These are phyloP conservation scores for Logfia minima DNA, from an alignment of 129 eudicot genomes.

Conservation along the genomic window DNA sequence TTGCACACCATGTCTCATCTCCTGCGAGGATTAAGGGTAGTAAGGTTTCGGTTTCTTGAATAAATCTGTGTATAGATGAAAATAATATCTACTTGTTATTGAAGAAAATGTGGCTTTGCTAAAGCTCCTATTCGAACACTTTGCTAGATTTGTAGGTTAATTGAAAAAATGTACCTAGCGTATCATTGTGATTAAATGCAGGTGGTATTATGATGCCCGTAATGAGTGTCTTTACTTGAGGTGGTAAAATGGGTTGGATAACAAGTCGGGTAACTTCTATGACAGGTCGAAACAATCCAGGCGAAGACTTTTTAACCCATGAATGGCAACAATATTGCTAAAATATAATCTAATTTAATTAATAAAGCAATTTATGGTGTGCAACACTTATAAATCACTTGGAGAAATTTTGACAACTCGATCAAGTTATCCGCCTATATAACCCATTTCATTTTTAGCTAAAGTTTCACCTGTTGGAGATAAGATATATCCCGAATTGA, in stretches of 20 bases:
- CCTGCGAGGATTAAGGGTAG: slow-evolving; percentile 41
- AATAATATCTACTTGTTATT: slow-evolving; percentile 25
- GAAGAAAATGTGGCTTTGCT: slow-evolving; percentile 19
- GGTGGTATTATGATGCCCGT: slow-evolving; percentile 11
- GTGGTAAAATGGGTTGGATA: not conserved
- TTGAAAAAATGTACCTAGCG: slow-evolving; percentile 10
- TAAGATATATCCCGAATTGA: too few relatives aligned
- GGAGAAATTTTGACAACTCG: too few relatives aligned
- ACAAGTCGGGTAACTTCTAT: not conserved
- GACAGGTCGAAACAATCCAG: not conserved
- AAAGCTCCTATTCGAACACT: not conserved
- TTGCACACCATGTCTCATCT: slow-evolving; percentile 34
- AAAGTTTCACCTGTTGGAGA: too few relatives aligned
- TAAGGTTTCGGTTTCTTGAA: slow-evolving; percentile 31
- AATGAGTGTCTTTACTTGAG: not conserved
- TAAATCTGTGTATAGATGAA: slow-evolving; percentile 39
- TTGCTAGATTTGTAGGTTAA: slow-evolving; percentile 15
- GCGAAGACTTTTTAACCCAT: not conserved
- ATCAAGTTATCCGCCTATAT: too few relatives aligned
- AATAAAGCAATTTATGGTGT: too few relatives aligned
- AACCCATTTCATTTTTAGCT: too few relatives aligned
- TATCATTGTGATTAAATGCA: not conserved
- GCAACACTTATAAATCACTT: too few relatives aligned
- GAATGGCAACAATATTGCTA: too few relatives aligned
- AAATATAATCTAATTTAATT: too few relatives aligned